Evolutionary conservation across 2,329 filamentous ascomycete species (phyloP), one percentile per base, ranked within the genome.

Genomic region (Beauveria rudraprayagi): DNA sequence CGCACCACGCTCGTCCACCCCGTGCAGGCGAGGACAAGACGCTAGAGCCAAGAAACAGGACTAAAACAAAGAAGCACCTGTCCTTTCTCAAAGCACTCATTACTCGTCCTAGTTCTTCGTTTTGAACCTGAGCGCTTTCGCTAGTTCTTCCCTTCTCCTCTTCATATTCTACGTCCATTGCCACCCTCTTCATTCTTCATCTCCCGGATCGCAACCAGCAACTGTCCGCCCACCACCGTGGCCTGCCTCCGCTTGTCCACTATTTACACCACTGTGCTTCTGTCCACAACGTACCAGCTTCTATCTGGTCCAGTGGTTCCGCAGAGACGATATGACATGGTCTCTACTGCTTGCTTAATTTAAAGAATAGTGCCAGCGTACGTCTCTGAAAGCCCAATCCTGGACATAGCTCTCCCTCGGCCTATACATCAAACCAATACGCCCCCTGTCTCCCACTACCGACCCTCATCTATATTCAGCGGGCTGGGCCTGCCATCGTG

Each of bases 21-120:
- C 26, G 26, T 51, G 22, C 22, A 40, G 37, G 28, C 26, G 47
- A 50, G 44, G 26, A 60, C 50, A 26, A 40, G 57, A 60, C 57
- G 57, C 57, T 60, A 60, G 41, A 60, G 50, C 57, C 48, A 53
- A 53, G 57, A 22, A 46, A 46, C 50, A 17, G n/a, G 40, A 60
- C 57, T 52, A 47, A 60, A 52, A 60, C 53, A 60, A 54, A 60
- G 37, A 60, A 60, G 57, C 48, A 60, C 48, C 40, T 37, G 40
- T 28, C 41, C 50, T 53, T 48, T 34, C 43, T 50, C 41, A 60
- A 28, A 44, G 56, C 47, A 40, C 47, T 52, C 22, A 37, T 41
- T n/a, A 16, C 28, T 30, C 26, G 28, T 59, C 44, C 43, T 59
- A 34, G 48, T 44, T 28, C 40, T 59, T 41, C 56, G 17, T 34